Evolutionary conservation across 2,329 filamentous ascomycete species (phyloP), one percentile per base, ranked within the genome.

Genomic region (Pyrenophora teres): DNA sequence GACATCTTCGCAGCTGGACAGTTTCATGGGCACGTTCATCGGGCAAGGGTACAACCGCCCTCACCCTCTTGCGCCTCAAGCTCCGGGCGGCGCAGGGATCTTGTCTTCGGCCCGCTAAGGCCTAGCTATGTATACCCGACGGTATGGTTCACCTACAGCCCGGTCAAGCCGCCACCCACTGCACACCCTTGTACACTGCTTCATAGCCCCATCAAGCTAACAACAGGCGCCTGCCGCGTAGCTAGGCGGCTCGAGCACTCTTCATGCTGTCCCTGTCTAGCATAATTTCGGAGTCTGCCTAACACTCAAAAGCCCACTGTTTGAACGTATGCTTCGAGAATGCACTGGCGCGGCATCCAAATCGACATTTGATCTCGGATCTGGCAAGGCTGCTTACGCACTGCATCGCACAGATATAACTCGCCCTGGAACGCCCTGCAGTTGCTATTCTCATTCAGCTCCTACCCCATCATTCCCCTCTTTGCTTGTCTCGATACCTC

Each of bases 241-340:
- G 56, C 55, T 50, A 56, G 56, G 62, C 65, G 67, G 67, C 67
- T 70, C 60, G 68, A 65, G 59, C 59, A 61, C 46, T 57, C 55
- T 56, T 58, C 59, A 57, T 64, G 58, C 53, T 56, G 45, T 57
- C 62, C 60, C 48, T 64, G 61, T 58, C 55, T 65, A 59, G 60
- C 56, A 65, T 67, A 64, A 65, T 71, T 57, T 68, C 64, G 63
- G 62, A 69, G 61, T 74, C 71, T 72, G 71, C 71, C 71, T 74
- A 60, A 68, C 64, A 58, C 54, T 61, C 57, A 66, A 65, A 63
- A 68, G 60, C 66, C 64, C 62, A 68, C 57, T 57, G 39, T 62
- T 56, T 56, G 60, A 65, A 67, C 55, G 50, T 54, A 54, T 55
- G 46, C 43, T 63, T 60, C 47, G 52, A 65, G 59, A 63, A 55